A percentile compares a stretch with the other conserved stretches of the same genome.
phyloP scores from a whole-genome alignment of 108 stramenopile genomes.

The Nitzschia sp. region DNA sequence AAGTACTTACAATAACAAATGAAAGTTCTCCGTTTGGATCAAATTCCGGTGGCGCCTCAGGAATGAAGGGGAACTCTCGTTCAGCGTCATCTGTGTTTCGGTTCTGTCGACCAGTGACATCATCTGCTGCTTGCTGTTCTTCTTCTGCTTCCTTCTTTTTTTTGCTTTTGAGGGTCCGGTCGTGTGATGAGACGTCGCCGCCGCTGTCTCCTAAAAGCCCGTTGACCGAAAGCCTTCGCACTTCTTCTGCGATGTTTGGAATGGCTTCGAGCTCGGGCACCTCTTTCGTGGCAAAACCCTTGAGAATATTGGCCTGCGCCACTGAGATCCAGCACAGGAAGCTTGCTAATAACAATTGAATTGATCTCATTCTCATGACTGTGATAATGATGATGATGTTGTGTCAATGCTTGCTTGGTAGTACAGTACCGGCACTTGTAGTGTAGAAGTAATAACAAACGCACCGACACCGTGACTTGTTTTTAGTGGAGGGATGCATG shows the following conservation, averaged over 20 bases:
- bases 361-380: neutral
- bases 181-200: no score
- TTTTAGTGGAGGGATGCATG: no score
- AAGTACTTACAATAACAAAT: conserved; percentile 24
- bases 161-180: neutral
- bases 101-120: no score
- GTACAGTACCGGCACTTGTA: no score
- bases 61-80: neutral
- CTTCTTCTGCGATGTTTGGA: neutral
- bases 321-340: neutral
- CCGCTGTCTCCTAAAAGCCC: no score
- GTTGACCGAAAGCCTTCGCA: neutral
- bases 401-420: no score
- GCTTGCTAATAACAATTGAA: neutral
- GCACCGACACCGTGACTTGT: no score
- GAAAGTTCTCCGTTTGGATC: conserved; percentile 9
- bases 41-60: neutral
- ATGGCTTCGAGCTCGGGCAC: conserved; percentile 1
- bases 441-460: no score
- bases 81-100: neutral
- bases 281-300: conserved; percentile 9
- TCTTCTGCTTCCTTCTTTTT: neutral
- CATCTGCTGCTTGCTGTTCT: neutral
- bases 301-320: neutral
- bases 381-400: no score